These are phyloP conservation scores for Ogataea populi-albae DNA, from an alignment of 805 yeast genomes.

Conservation along the genomic window DNA sequence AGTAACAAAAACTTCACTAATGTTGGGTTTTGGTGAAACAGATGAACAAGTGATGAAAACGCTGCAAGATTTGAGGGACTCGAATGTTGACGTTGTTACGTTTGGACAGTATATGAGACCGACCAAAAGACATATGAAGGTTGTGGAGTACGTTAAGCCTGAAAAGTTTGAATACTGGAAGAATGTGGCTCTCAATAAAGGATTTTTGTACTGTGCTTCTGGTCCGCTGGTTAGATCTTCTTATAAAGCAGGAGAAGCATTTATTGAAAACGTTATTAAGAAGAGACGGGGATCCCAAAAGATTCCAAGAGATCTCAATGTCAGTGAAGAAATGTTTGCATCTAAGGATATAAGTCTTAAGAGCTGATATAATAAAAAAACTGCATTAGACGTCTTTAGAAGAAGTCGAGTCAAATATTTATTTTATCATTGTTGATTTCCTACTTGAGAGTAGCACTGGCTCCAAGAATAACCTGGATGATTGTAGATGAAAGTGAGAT, in stretches of 20 bases:
- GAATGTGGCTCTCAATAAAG: conserved; percentile 78
- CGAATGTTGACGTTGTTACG: conserved; percentile 89
- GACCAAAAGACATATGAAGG: conserved; percentile 97
- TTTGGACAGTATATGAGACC: conserved; percentile 99
- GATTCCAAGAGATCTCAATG: conserved; percentile 31
- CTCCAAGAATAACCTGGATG: no score
- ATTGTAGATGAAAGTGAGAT: no score
- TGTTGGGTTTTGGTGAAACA: conserved; percentile 96
- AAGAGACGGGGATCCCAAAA: conserved; percentile 56
- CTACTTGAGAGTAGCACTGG: no score
- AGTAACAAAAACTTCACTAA: conserved; percentile 88
- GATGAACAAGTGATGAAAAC: conserved; percentile 85
- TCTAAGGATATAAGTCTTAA: conserved; percentile 22
- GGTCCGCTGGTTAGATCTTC: conserved; percentile 97
- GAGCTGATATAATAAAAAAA: no score
- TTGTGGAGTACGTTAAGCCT: conserved; percentile 90
- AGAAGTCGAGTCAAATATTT: no score
- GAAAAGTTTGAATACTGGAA: conserved; percentile 95
- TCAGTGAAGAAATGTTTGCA: conserved; percentile 29
- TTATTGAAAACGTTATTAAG: conserved; percentile 87
- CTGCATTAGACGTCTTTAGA: no score
- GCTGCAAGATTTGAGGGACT: conserved; percentile 67
- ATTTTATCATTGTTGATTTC: no score
- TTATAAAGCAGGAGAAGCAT: conserved; percentile 97
- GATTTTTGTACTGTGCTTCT: conserved; percentile 93